Evolutionary conservation across 495 filamentous ascomycete species (phyloP).

Genomic region (Hypoxylon trugodes): DNA sequence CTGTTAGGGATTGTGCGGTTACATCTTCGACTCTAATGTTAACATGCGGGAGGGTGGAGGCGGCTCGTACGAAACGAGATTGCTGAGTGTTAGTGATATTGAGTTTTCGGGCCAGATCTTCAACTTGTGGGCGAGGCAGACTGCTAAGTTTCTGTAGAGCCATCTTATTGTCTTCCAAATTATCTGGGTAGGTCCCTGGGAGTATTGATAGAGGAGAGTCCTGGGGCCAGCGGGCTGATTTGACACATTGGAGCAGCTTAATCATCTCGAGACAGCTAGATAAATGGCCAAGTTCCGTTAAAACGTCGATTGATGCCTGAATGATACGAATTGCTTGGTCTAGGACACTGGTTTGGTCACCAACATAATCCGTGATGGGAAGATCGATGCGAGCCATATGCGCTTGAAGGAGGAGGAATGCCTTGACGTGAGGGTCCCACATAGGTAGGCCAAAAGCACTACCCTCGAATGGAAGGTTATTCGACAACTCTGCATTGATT

Average conservation of each 20-base stretch:
- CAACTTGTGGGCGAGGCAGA: conserved; percentile 50
- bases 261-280: conserved; percentile 80
- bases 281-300: conserved; percentile 88
- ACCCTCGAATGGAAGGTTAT: conserved; percentile 71
- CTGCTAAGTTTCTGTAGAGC: conserved; percentile 47
- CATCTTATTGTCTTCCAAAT: conserved; percentile 45
- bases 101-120: conserved; percentile 53
- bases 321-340: conserved; percentile 98
- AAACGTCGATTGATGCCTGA: conserved; percentile 87
- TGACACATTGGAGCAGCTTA: conserved; percentile 87
- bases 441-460: conserved; percentile 73
- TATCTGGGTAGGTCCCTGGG: conserved; percentile 70
- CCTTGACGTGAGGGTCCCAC: conserved; percentile 99
- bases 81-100: conserved; percentile 44
- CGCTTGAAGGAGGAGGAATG: conserved; percentile 91
- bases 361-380: conserved; percentile 96
- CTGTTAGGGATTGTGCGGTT: conserved; percentile 66
- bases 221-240: conserved; percentile 89
- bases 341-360: conserved; percentile 82
- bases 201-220: conserved; percentile 83
- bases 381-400: conserved; percentile 92
- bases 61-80: conserved; percentile 63
- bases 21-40: conserved; percentile 67
- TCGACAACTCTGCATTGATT: conserved; percentile 91
- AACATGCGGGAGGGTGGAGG: conserved; percentile 71